A percentile compares a stretch with the other conserved stretches of the same genome.
Evolutionary conservation across 139 green algal genomes (phyloP).

Genomic region (Coccomyxa sp.): DNA sequence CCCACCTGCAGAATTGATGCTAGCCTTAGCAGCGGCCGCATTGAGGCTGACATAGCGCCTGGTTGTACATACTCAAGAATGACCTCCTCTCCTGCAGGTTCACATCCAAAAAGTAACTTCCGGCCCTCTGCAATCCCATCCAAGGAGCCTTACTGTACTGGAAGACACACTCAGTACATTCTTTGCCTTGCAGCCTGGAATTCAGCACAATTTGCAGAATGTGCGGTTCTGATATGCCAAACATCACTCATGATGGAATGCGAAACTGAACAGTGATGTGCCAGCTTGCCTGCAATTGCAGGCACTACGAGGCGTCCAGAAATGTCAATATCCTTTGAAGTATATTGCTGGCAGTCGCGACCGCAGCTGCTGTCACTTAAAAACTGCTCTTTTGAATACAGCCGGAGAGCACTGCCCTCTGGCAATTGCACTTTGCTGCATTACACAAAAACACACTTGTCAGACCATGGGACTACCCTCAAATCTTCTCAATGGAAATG

Average conservation of each 20-base stretch:
- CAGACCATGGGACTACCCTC: neutral
- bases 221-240: neutral
- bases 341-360: neutral
- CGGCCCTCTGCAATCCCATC: too few relatives aligned
- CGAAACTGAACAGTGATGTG: neutral
- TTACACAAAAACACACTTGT: neutral
- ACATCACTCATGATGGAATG: neutral
- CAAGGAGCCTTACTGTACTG: too few relatives aligned
- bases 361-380: neutral
- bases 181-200: neutral
- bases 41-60: too few relatives aligned
- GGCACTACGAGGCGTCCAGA: neutral
- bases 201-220: neutral
- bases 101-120: too few relatives aligned
- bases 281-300: neutral
- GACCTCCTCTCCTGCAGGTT: too few relatives aligned
- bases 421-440: neutral
- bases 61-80: too few relatives aligned
- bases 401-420: neutral
- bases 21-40: too few relatives aligned
- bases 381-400: neutral
- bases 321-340: neutral
- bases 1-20: too few relatives aligned
- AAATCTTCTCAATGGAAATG: neutral
- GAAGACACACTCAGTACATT: neutral